Base-by-base conservation (phyloP, 1,139 yeast genomes). In the Hemisphaericaspora xylofermentans region DNA sequence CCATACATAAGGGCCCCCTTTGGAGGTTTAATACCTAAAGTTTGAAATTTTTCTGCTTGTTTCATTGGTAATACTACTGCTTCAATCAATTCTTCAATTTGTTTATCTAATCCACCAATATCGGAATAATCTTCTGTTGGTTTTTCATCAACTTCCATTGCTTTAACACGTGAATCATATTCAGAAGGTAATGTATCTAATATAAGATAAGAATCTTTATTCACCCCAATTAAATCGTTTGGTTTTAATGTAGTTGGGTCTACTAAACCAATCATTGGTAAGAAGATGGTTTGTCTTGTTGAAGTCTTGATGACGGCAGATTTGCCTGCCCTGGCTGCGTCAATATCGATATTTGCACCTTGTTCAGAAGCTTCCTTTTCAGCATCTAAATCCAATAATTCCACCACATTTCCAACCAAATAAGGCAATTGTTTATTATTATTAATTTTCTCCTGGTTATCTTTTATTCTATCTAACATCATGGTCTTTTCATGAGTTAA, bases 1-100 rank as follows among this genome's bases (percentile, higher is more conserved):
- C 99, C 99, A 63, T 93, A 93, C 98, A 93, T 93, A 46, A 93
- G 74, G 0, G 98, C 98, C 54, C 98, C 98, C 66, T 93, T 93
- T 46, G 98, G 98, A 5, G 98, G 95, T 63, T 88, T 91, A 56
- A 93, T 89, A 40, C 98, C 97, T 64, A 93, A 74, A 43, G 80
- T 83, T 59, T 87, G 86, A 71, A 93, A 94, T 68, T 93, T 93
- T 40, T 94, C 98, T 21, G 96, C 95, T 62, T 93, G 97, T 64
- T 91, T 93, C 98, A 93, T 89, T 30, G 99, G 99, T 48, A 93
- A 76, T 22, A 93, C 99, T 41, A 93, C 96, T 0, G 98, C 98
- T 68, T 93, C 99, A 44, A 91, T 95, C 50, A 93, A 74, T 65
- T 93, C 98, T 65, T 93, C 98, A 54, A 94, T 94, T 64, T 94